phyloP scores from a whole-genome alignment of 2,329 filamentous ascomycete genomes.

The Microsporum canis region DNA sequence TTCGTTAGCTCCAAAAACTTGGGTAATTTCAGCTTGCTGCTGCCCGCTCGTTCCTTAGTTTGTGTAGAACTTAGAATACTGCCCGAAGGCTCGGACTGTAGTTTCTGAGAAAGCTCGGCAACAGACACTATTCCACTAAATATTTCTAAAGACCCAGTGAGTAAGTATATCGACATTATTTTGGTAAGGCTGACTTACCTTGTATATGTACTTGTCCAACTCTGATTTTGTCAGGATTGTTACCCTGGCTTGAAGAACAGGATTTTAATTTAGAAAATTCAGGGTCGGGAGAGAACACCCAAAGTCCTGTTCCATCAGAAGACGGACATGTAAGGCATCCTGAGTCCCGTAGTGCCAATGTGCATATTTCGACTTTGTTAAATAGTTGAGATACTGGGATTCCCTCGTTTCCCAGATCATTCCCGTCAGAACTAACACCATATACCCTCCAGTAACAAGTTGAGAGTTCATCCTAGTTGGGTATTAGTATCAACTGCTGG shows the following conservation, averaged over 20 bases:
- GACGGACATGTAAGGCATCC: slow-evolving; percentile 30
- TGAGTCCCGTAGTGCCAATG: slow-evolving; percentile 26
- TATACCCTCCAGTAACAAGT: slow-evolving; percentile 32
- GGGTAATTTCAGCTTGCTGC: slow-evolving; percentile 1
- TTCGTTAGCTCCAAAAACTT: slow-evolving; percentile 8
- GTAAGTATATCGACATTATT: background rate
- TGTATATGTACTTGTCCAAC: slow-evolving; percentile 6
- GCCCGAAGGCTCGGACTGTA: slow-evolving; percentile 8
- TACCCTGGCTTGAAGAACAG: slow-evolving; percentile 14
- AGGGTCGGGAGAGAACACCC: slow-evolving; percentile 31
- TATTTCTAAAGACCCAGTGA: slow-evolving; percentile 6
- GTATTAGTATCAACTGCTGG: background rate
- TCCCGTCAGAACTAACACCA: slow-evolving; percentile 13
- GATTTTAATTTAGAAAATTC: slow-evolving; percentile 27
- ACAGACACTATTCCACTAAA: slow-evolving; percentile 4
- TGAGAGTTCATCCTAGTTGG: slow-evolving; percentile 31
- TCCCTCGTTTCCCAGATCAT: background rate
- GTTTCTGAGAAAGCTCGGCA: slow-evolving; percentile 7
- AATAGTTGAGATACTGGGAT: background rate
- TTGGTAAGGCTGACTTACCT: background rate
- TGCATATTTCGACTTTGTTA: slow-evolving; percentile 27
- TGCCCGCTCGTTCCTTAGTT: slow-evolving; percentile 4
- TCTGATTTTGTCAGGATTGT: background rate
- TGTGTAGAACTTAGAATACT: slow-evolving; percentile 1
- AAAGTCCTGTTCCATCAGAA: slow-evolving; percentile 29